Evolutionary conservation across 495 filamentous ascomycete genomes (phyloP).

Genomic region (Aspergillus homomorphus): DNA sequence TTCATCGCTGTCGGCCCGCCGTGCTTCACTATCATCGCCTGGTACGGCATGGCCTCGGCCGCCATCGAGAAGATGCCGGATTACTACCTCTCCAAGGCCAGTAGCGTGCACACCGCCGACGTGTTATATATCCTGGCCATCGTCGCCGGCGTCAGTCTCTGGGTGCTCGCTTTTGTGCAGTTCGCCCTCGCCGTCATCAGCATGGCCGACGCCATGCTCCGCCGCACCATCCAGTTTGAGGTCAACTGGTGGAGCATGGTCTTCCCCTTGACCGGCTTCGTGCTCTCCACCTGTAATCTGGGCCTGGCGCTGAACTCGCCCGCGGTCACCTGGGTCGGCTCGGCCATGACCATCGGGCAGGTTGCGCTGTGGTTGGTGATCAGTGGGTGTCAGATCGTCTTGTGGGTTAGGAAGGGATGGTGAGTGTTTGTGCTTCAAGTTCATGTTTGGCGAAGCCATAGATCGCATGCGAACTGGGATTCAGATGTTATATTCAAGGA

Average conservation of each 20-base stretch:
- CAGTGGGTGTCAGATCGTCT: neutral
- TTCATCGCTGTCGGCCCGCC: conserved; percentile 62
- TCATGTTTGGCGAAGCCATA: no score
- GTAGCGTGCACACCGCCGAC: conserved; percentile 12
- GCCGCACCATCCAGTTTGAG: conserved; percentile 20
- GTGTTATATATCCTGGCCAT: conserved; percentile 42
- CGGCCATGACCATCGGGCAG: conserved; percentile 20
- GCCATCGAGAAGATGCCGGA: conserved; percentile 20
- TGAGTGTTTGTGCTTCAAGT: neutral
- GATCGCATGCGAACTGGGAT: no score
- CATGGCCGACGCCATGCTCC: conserved; percentile 28
- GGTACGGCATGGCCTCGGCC: conserved; percentile 52
- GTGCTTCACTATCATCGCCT: conserved; percentile 56
- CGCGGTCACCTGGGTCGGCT: conserved; percentile 28
- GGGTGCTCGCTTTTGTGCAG: conserved; percentile 35
- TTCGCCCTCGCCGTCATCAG: conserved; percentile 30
- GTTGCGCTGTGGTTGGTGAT: conserved; percentile 16
- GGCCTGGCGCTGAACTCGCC: conserved; percentile 28
- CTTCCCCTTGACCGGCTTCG: conserved; percentile 34
- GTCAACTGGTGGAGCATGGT: conserved; percentile 19
- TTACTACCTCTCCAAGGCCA: neutral
- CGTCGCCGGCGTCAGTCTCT: conserved; percentile 41
- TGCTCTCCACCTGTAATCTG: conserved; percentile 31
- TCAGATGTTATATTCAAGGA: no score
- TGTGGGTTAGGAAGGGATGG: neutral